Evolutionary conservation across 257 asterid species (phyloP), one percentile per base, ranked within the genome.

Genomic region (Galeopsis tetrahit): DNA sequence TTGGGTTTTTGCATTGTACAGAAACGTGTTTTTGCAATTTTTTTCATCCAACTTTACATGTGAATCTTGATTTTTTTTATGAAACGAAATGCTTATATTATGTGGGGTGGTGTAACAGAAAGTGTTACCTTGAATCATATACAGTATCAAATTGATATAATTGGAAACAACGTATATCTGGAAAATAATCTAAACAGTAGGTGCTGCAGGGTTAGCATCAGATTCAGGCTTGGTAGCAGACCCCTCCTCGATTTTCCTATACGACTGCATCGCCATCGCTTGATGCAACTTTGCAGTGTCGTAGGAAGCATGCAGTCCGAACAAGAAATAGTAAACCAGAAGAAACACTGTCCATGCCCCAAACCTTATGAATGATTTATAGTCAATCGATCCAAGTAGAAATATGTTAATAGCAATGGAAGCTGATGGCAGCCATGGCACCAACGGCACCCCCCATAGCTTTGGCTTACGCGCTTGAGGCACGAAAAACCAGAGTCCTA

Each of bases 361-460:
- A 32, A 84, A 86, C 81, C 92, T 82, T 6, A 76, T 9, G 74
- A 78, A 86, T 0, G 89, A 84, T 4, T 69, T 69, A 71, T 33
- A 75, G 33, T 82, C 79, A 2, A 84, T 84, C 4, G 91, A 86
- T 2, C 91, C 91, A 2, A 84, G 84, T 11, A 86, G 77, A 56
- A 86, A 84, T 0, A 86, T 75, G 69, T 84, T 81, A 1, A 84
- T 72, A 2, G 84, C 84, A 5, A 86, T 84, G 33, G 92, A 86
- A 0, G 81, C 77, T 4, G 87, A 86, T 2, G 92, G 89, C 53
- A 86, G 31, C 92, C 92, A 86, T 6, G 92, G 92, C 69, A 86
- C 92, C 77, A 84, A n/a, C 5, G 92, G 92, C 4, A 84, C 87
- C 0, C 91, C 92, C 92, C 92, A 84, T 1, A 82, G 72, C 85